Evolutionary conservation across 768 basidiomycete species (phyloP), one percentile per base, ranked within the genome.

Genomic region (Suillus discolor): DNA sequence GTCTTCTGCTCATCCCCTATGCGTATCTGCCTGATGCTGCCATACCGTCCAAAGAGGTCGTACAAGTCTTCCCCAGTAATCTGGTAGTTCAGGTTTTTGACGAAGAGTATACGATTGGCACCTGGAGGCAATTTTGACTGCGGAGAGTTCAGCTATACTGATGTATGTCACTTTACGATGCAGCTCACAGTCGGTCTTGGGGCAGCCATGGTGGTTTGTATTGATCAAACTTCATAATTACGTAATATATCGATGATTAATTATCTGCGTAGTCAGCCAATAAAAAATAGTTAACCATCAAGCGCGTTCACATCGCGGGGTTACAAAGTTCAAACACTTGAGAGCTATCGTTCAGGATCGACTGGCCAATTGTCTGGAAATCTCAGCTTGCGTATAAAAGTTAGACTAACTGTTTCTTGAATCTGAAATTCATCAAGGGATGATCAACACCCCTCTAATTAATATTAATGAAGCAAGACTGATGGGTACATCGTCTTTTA

Each of bases 1-100:
- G 94, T 91, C 81, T 97, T 98, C 65, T 88, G 82, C 73, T 95
- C 93, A 68, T 89, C 96, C 57, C 97, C 97, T 69, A 97, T 89
- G 68, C 97, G 88, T 68, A 99, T 90, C 79, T 99, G 97, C 60
- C 97, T 89, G 71, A 99, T 93, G 71, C 93, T 93, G 57, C 97
- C 97, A 80, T 99, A 99, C 68, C 95, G 93, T 63, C 96, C 97
- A 71, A 99, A 99, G 68, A 99, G 83, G 80, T 99, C 97, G 77
- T 98, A 98, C 71, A 98, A 78, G 78, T 98, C 96, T 67, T 95
- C 92, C 62, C 96, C 96, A 39, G 89, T 94, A 70, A 95, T 95
- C 77, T 89, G 89, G 79, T 96, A 96, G 78, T 92, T 94, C 62
- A 97, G 79, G 74, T 97, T 97, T 79, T 96, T 96, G 34, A 96